Evolutionary conservation across 257 asterid species (phyloP).

Genomic region (Mitragyna speciosa): DNA sequence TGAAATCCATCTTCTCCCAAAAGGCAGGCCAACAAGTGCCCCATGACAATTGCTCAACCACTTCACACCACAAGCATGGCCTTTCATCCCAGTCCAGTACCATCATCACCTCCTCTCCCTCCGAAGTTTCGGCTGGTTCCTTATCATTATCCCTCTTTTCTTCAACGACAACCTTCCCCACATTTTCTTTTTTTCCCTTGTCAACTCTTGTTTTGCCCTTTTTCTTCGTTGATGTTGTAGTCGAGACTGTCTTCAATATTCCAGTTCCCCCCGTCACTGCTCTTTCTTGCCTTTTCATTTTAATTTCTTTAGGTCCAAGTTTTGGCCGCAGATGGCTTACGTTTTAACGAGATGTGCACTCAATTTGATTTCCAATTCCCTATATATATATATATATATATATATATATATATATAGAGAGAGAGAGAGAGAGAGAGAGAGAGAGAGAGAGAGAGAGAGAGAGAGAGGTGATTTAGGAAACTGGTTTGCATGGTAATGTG

Average conservation of each 20-base stretch:
- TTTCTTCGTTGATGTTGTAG: slow-evolving; percentile 4
- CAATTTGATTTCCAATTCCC: not conserved
- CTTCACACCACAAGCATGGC: slow-evolving; percentile 36
- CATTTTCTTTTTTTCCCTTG: slow-evolving; percentile 12
- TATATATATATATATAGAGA: no score
- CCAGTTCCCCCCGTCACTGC: not conserved
- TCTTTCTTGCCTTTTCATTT: slow-evolving; percentile 36
- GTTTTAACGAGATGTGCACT: not conserved
- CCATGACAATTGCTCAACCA: slow-evolving; percentile 57
- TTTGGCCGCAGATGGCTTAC: not conserved
- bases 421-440: no score
- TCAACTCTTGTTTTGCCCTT: slow-evolving; percentile 9
- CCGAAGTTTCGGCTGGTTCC: not conserved
- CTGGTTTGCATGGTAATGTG: slow-evolving; percentile 6
- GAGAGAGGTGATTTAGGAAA: not conserved
- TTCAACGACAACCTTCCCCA: not conserved
- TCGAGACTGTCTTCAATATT: not conserved
- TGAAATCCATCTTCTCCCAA: slow-evolving; percentile 51
- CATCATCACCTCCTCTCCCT: slow-evolving; percentile 5
- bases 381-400: slow-evolving; percentile 1
- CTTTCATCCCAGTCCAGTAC: slow-evolving; percentile 28
- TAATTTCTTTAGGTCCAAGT: not conserved
- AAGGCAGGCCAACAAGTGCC: slow-evolving; percentile 53
- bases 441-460: no score
- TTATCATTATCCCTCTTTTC: slow-evolving; percentile 1